These are phyloP conservation scores for Avena sativa DNA, from an alignment of 176 grass and related monocot species.

Conservation along the genomic window DNA sequence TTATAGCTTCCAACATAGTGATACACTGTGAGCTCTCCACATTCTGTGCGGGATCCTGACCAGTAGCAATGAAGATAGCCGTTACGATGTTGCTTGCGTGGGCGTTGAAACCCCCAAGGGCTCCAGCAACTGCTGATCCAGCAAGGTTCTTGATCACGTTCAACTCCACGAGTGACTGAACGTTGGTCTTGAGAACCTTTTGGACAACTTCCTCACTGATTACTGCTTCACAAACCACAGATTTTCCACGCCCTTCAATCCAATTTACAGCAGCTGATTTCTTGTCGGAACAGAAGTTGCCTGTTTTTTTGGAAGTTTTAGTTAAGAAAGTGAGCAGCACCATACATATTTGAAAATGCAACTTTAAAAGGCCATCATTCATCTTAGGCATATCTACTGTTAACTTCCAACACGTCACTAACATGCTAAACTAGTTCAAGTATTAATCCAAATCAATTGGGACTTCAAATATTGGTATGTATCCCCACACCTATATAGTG, in stretches of 20 bases:
- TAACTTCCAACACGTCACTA: neutral
- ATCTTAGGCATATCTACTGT: neutral
- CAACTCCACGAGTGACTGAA: slow-evolving; percentile 78
- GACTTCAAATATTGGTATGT: neutral
- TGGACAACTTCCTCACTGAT: slow-evolving; percentile 90
- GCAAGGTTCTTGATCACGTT: slow-evolving; percentile 95
- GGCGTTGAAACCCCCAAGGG: slow-evolving; percentile 96
- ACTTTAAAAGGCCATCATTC: neutral
- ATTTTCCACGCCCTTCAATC: slow-evolving; percentile 93
- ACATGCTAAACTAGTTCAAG: neutral
- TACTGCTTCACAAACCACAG: slow-evolving; percentile 85
- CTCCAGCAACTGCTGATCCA: slow-evolving; percentile 86
- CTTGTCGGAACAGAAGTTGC: slow-evolving; percentile 96
- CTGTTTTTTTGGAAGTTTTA: slow-evolving; percentile 43
- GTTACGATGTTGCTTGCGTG: slow-evolving; percentile 93
- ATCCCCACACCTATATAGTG: neutral
- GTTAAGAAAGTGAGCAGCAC: neutral
- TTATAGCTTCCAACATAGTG: slow-evolving; percentile 91
- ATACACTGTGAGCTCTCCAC: slow-evolving; percentile 97
- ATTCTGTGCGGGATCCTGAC: slow-evolving; percentile 94
- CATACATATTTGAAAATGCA: neutral
- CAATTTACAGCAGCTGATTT: slow-evolving; percentile 96
- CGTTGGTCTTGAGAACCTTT: slow-evolving; percentile 90
- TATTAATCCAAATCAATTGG: neutral
- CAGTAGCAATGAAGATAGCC: slow-evolving; percentile 93